These are phyloP conservation scores for Pontederia paniculata DNA, from an alignment of 176 grass and related monocot species.

Conservation along the genomic window DNA sequence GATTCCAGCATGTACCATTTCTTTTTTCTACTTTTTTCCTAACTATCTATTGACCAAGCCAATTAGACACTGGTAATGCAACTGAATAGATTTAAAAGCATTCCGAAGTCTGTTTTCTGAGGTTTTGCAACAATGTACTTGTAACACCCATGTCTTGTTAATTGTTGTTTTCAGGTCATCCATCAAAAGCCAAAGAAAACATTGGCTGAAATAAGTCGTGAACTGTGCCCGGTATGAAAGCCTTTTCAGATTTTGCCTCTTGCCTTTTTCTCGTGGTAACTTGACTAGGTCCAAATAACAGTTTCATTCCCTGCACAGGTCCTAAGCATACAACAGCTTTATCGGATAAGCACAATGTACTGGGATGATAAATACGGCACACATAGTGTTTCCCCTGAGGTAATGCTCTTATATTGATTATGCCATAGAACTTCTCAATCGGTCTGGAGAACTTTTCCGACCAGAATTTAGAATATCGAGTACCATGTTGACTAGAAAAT, in stretches of 20 bases:
- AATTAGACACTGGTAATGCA: too few relatives aligned
- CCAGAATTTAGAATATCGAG: not conserved
- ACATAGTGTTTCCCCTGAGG: slow-evolving; percentile 41
- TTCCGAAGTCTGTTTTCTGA: too few relatives aligned
- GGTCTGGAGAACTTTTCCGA: not conserved
- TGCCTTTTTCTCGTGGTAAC: not conserved
- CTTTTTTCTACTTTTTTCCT: too few relatives aligned
- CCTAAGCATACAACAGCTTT: slow-evolving; percentile 47
- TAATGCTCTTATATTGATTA: slow-evolving; percentile 3
- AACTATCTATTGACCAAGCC: too few relatives aligned
- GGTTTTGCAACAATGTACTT: not conserved
- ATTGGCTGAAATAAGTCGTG: slow-evolving; percentile 91
- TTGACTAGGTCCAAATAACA: not conserved
- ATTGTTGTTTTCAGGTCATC: slow-evolving; percentile 64
- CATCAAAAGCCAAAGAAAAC: slow-evolving; percentile 99
- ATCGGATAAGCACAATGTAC: slow-evolving; percentile 64
- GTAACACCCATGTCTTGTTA: slow-evolving; percentile 3
- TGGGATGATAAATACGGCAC: slow-evolving; percentile 57
- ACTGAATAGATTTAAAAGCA: too few relatives aligned
- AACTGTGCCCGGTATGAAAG: slow-evolving; percentile 63
- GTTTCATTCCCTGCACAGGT: slow-evolving; percentile 16
- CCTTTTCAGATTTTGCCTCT: not conserved
- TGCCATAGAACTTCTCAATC: not conserved
- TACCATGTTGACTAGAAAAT: not conserved
- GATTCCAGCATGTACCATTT: too few relatives aligned